Base-by-base conservation (phyloP, 768 basidiomycete genomes). In the Fomitopsis serialis region DNA sequence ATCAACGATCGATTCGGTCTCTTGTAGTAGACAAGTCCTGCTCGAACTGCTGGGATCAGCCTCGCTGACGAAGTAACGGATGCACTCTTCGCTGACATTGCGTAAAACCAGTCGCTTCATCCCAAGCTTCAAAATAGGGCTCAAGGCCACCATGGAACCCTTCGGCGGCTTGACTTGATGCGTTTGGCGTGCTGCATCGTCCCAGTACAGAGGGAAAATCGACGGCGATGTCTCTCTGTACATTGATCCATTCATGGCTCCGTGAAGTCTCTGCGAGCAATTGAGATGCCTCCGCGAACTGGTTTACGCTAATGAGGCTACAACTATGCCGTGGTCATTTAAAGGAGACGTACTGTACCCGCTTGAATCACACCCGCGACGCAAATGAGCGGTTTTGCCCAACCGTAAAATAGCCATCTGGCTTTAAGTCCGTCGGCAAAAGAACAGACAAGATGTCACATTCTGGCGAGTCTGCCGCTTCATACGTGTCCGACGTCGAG, bases 361-460 rank as follows among this genome's bases (percentile, higher is more conserved):
- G 58, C 63, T 10, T 69, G 60, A 17, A 84, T 46, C 25, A 81
- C 69, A 2, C 83, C 82, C 15, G 75, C 80, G 15, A 85, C 74
- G 60, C 80, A 81, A 2, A 78, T 63, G 2, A 69, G 63, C 27
- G 78, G 78, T 11, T 58, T 59, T 8, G 66, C 55, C 84, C 85
- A 87, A 10, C 85, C 85, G 60, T 82, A 86, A 57, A 75, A 49
- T 79, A 72, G 2, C 84, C 82, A 21, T 63, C 44, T 24, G 27
- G 6, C 8, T 8, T n/a, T 8, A 42, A n/a, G 42, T 42, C n/a
- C 7, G 15, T 42, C 6, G 42, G 42, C 42, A 5, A 42, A 8
- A 42, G 22, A 5, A 42, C 42, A 23, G 42, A 42, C 22, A n/a
- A 6, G n/a, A 15, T n/a, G 42, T n/a, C 42, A 15, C n/a, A 5